A percentile compares a stretch with the other conserved stretches of the same genome.
Evolutionary conservation across 140 eudicot genomes (phyloP).

Genomic region (Cichorium intybus): DNA sequence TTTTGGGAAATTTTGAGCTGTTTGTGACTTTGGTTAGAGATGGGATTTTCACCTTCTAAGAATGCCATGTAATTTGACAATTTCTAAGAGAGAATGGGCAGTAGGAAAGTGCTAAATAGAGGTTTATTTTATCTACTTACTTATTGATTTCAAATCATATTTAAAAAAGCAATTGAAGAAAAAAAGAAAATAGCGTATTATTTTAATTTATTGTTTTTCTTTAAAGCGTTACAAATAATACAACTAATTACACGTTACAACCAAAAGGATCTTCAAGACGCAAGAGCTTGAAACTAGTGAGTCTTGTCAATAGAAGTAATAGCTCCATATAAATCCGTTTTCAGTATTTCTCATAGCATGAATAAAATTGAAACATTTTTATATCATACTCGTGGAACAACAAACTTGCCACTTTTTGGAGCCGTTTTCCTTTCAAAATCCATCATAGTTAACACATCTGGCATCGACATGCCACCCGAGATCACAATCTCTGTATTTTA

Average conservation of each 20-base stretch:
- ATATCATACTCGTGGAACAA: constrained; percentile 33
- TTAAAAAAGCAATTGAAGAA: neutral
- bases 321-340: neutral
- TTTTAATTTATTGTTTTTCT: constrained; percentile 3
- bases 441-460: constrained; percentile 18
- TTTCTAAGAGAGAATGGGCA: constrained; percentile 23
- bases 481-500: constrained; percentile 33
- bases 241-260: constrained; percentile 9
- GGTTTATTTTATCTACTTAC: no score
- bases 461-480: constrained; percentile 38
- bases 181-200: neutral
- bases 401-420: constrained; percentile 31
- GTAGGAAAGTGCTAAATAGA: constrained; percentile 13
- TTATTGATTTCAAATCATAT: neutral
- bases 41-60: neutral
- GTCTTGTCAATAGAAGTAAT: neutral
- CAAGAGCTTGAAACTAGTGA: no score
- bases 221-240: constrained; percentile 1
- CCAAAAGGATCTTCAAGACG: neutral
- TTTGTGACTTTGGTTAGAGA: neutral
- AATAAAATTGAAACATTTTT: neutral
- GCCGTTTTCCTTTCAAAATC: constrained; percentile 4
- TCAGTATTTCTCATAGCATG: constrained; percentile 1
- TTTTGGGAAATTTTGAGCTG: neutral
- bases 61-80: constrained; percentile 19